Percentiles rank a stretch among this genome's conserved stretches.
Conservation (phyloP, 2,329 filamentous ascomycete genomes). For the Aphanocladium album region DNA sequence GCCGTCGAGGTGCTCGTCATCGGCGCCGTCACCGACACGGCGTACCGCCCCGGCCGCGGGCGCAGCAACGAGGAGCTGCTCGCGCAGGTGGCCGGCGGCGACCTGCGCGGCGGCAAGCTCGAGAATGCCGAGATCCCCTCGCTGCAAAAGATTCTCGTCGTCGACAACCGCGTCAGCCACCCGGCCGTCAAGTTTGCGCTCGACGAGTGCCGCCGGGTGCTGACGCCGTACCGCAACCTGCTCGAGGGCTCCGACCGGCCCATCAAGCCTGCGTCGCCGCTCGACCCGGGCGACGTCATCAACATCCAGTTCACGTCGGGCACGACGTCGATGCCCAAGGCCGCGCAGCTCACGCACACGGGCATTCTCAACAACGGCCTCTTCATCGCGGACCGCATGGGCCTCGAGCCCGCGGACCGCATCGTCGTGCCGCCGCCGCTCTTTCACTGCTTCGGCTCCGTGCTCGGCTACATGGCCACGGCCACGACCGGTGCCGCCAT, state of each 20-base stretch:
- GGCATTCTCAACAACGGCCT: constrained; percentile 90
- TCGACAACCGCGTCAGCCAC: constrained; percentile 66
- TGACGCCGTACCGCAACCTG: constrained; percentile 44
- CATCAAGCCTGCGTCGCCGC: constrained; percentile 40
- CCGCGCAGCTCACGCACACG: constrained; percentile 78
- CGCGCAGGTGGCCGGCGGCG: constrained; percentile 35
- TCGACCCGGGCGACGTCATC: constrained; percentile 64
- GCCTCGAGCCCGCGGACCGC: constrained; percentile 65
- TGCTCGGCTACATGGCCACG: constrained; percentile 94
- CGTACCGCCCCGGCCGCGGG: constrained; percentile 55
- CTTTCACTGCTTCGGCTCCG: constrained; percentile 86
- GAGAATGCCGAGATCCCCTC: constrained; percentile 55
- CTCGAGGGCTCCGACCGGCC: constrained; percentile 26
- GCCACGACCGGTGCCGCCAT: constrained; percentile 75
- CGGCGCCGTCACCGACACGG: constrained; percentile 79
- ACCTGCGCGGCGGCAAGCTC: constrained; percentile 31
- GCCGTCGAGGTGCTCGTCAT: constrained; percentile 70
- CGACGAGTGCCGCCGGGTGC: constrained; percentile 30
- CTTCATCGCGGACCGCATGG: constrained; percentile 81
- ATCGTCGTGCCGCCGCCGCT: constrained; percentile 83
- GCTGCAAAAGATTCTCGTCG: constrained; percentile 64
- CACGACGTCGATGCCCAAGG: constrained; percentile 88
- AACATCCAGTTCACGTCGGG: constrained; percentile 98
- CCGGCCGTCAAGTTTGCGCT: constrained; percentile 39
- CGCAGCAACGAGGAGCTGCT: constrained; percentile 49